phyloP scores from a whole-genome alignment of 2,329 filamentous ascomycete species.

The Dryadomyces quercus-mongolicae region DNA sequence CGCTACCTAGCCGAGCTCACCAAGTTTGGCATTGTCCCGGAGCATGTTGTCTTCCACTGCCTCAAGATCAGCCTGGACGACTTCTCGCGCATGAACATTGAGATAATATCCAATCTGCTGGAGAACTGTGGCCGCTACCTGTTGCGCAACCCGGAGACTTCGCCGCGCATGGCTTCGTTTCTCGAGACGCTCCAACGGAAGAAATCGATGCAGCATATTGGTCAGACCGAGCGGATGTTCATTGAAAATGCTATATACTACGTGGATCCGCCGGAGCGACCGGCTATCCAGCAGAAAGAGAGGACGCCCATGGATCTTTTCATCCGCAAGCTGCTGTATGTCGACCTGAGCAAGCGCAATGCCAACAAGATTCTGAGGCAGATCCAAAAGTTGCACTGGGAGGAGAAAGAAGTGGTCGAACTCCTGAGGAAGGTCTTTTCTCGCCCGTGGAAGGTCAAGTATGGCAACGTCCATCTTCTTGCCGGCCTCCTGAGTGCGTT shows the following conservation, averaged over 20 bases:
- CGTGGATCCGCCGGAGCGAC: conserved; percentile 85
- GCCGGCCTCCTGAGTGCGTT: conserved; percentile 81
- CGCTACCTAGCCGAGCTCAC: conserved; percentile 96
- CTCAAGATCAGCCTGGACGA: conserved; percentile 95
- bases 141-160: conserved; percentile 82
- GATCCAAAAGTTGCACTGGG: conserved; percentile 92
- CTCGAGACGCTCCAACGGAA: conserved; percentile 91
- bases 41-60: conserved; percentile 98
- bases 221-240: conserved; percentile 92
- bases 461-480: conserved; percentile 88
- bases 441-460: conserved; percentile 94
- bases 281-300: conserved; percentile 94
- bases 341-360: conserved; percentile 88
- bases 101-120: conserved; percentile 90
- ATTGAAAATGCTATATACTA: conserved; percentile 98
- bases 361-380: conserved; percentile 91
- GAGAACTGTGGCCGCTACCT: conserved; percentile 96
- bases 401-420: conserved; percentile 59
- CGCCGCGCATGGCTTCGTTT: conserved; percentile 86
- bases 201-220: conserved; percentile 89
- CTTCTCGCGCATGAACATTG: conserved; percentile 97
- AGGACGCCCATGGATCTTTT: conserved; percentile 87
- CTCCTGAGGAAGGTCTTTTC: conserved; percentile 78
- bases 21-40: conserved; percentile 94
- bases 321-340: conserved; percentile 82